Base-by-base conservation (phyloP, 169 alveolate genomes). In the Cystoisospora suis region DNA sequence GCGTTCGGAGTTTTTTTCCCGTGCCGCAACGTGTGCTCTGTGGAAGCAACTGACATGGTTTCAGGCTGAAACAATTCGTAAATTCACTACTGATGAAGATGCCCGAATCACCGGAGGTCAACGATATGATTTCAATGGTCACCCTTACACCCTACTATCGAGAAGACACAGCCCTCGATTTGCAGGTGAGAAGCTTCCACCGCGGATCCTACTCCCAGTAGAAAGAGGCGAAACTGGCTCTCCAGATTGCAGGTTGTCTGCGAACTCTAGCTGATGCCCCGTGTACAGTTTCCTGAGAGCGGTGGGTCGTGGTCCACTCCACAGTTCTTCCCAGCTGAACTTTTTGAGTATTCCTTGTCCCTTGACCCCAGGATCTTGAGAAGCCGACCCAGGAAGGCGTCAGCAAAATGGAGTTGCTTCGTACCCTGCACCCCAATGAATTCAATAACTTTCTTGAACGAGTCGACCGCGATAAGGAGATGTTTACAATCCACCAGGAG, bases 361-460 rank as follows among this genome's bases (percentile, higher is more conserved):
- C n/a, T n/a, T n/a, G n/a, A n/a, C n/a, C 27, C 0, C 77, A 80
- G 89, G 93, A 80, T 20, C 75, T 79, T 61, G 93, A 80, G 75
- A 80, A 89, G 36, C 89, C 89, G 23, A 89, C 90, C 36, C 87
- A 89, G 29, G 93, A 89, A 77, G 93, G 93, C 3, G 90, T 89
- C n/a, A 79, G 90, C 90, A 89, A 89, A 77, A 89, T 89, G 90
- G 93, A 89, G 61, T 45, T 89, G 61, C 93, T 89, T 17, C 89
- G 93, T 38, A 80, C 87, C 32, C 45, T 89, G 20, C 90, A 89
- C 38, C 93, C 90, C 1, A 61, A 29, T 20, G 93, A 89, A n/a
- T 59, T 89, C 49, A 86, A 89, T 34, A 59, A 89, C 36, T 89
- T 89, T 45, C 86, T 89, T 32, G 93, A 89, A 77, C 58, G 93